Percentiles rank a stretch among this genome's conserved stretches.
phyloP scores from a whole-genome alignment of 2,329 filamentous ascomycete species.

The Fusarium sacchari region DNA sequence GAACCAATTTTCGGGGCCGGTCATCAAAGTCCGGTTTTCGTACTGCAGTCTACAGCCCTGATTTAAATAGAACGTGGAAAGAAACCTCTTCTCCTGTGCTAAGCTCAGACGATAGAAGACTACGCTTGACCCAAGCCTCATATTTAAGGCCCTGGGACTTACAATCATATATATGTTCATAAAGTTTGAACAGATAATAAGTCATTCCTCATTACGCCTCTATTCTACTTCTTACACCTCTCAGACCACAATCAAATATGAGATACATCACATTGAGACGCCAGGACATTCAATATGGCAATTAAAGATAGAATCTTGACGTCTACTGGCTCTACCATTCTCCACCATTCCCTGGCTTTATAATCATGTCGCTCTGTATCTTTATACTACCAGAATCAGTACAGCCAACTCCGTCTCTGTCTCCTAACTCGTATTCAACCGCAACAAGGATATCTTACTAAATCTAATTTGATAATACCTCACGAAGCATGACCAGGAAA shows the following conservation, averaged over 20 bases:
- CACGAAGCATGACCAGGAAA: constrained; percentile 83
- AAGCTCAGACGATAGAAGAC: neutral
- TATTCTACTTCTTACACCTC: neutral
- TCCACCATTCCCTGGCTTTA: neutral
- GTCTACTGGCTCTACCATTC: constrained; percentile 3
- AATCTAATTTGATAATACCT: constrained; percentile 77
- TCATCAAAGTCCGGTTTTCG: constrained; percentile 33
- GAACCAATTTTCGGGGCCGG: constrained; percentile 26
- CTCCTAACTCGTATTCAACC: constrained; percentile 2
- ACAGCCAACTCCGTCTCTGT: constrained; percentile 15
- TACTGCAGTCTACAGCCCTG: neutral
- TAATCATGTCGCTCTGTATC: constrained; percentile 1
- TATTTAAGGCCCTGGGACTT: neutral
- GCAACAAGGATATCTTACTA: constrained; percentile 25
- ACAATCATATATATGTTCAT: neutral
- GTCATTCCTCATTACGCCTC: neutral
- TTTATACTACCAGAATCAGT: constrained; percentile 5
- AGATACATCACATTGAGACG: neutral
- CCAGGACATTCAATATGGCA: neutral
- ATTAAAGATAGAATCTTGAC: neutral
- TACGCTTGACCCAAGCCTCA: neutral
- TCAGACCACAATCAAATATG: neutral
- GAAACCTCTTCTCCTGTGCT: no score
- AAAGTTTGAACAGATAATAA: no score
- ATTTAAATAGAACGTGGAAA: neutral